A percentile compares a stretch with the other conserved stretches of the same genome.
Conservation (phyloP, 2,329 filamentous ascomycete genomes). For the Alternaria metachromatica region DNA sequence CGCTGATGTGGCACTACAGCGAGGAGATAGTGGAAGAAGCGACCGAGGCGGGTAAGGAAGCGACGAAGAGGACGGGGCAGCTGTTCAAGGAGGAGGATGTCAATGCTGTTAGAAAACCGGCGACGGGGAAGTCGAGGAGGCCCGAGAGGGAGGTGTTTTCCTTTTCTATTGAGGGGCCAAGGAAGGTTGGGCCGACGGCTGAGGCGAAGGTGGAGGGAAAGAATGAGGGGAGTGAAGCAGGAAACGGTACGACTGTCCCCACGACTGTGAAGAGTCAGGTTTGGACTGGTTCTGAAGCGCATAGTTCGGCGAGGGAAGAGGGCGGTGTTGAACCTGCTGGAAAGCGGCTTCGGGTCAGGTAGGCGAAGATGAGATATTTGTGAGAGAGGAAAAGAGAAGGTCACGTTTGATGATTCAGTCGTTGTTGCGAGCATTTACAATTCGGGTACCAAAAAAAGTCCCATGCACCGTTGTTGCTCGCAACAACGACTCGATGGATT, state of each 20-base stretch:
- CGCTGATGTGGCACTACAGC: slow-evolving; percentile 80
- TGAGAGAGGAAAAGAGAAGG: background rate
- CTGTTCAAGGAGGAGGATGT: slow-evolving; percentile 8
- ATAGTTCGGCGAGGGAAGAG: background rate
- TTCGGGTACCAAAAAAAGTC: too few species aligned
- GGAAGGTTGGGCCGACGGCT: slow-evolving; percentile 27
- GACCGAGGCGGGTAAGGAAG: background rate
- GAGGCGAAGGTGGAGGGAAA: background rate
- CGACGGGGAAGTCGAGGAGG: slow-evolving; percentile 19
- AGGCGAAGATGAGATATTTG: background rate
- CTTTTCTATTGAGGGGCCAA: slow-evolving; percentile 45
- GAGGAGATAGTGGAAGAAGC: slow-evolving; percentile 62
- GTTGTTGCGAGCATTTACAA: background rate
- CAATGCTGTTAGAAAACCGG: background rate
- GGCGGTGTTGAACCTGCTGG: slow-evolving; percentile 24
- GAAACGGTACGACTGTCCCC: background rate
- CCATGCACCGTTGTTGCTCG: background rate
- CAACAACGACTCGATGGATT: background rate
- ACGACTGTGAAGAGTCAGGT: background rate
- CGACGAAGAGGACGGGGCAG: slow-evolving; percentile 13
- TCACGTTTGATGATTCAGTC: background rate
- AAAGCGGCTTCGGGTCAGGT: slow-evolving; percentile 33
- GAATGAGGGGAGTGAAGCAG: background rate
- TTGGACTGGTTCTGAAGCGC: background rate
- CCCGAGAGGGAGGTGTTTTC: slow-evolving; percentile 43